Evolutionary conservation across 2,329 filamentous ascomycete species (phyloP).

Genomic region (Diaporthe citriasiana): DNA sequence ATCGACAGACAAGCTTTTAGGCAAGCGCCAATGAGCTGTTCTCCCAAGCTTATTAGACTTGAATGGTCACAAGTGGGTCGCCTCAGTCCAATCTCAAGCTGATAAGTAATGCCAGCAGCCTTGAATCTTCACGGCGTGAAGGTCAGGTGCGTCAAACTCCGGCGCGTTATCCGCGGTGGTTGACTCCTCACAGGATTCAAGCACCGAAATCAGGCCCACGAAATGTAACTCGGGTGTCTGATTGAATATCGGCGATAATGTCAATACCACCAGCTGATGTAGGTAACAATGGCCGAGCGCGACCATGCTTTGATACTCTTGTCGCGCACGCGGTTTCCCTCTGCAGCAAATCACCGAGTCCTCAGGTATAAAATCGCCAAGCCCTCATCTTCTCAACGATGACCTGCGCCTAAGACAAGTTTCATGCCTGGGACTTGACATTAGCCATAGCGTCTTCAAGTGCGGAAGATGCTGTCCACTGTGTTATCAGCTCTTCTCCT

Average conservation of each 20-base stretch:
- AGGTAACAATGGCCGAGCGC: not conserved
- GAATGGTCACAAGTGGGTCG: not conserved
- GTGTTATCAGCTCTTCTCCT: not conserved
- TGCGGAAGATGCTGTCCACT: not conserved
- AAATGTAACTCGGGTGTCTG: not conserved
- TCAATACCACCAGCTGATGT: not conserved
- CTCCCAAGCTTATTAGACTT: constrained; percentile 1
- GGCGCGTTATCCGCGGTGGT: not conserved
- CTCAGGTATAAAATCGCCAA: not conserved
- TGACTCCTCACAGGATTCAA: not conserved
- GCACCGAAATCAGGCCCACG: not conserved
- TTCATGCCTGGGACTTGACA: not conserved
- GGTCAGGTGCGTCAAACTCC: not conserved
- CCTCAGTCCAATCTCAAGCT: not conserved
- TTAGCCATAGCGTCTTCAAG: not conserved
- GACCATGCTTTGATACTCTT: not conserved
- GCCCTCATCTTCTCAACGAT: not conserved
- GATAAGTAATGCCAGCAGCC: not conserved
- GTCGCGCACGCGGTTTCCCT: not conserved
- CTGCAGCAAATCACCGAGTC: not conserved
- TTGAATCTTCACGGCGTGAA: not conserved
- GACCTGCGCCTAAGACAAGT: not conserved
- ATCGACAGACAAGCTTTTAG: constrained; percentile 16
- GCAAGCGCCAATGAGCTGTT: not conserved
- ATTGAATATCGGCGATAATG: not conserved